Evolutionary conservation across 2,329 filamentous ascomycete species (phyloP), one percentile per base, ranked within the genome.

Genomic region (Pyricularia sp.): DNA sequence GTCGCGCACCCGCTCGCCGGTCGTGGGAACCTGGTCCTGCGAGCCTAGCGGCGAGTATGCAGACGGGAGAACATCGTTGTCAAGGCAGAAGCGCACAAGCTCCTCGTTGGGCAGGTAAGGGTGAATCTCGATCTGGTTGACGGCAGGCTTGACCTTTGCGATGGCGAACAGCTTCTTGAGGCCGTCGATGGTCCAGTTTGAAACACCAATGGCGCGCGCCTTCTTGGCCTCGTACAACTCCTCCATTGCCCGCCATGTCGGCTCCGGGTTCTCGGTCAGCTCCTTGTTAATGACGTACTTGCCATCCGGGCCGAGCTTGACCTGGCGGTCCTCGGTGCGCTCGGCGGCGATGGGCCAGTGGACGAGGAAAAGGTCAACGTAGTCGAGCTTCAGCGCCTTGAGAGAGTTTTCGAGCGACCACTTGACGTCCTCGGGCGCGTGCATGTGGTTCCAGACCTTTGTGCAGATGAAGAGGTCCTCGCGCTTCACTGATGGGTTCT

Each of bases 201-300:
- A 82, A 44, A 87, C 80, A 28, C 84, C 84, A 65, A 87, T 85
- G 63, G 81, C 78, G 67, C 79, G 78, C 26, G 80, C 78, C 73
- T 85, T 85, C 67, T 82, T 81, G 55, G 78, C 77, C 55, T 75
- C 73, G 8, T 82, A 75, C n/a, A 86, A 74, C 65, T 78, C 78
- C 74, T 88, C 85, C 83, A 88, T 84, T 60, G 82, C 82, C 55
- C 78, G 76, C 83, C 83, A 85, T 24, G 85, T 88, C 31, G 35
- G 35, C 35, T 31, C n/a, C 24, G 83, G 82, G 55, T 35, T 35
- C 31, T 44, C 53, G 55, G 55, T 64, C 55, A 40, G n/a, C 30
- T 16, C 62, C 7, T 26, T 13, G 62, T 67, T 40, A 40, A 62
- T 49, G 61, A 63, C 9, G 40, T 65, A 59, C 60, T 62, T 65